Conservation (phyloP, 2,329 filamentous ascomycete species). For the Ophiostoma ips region DNA sequence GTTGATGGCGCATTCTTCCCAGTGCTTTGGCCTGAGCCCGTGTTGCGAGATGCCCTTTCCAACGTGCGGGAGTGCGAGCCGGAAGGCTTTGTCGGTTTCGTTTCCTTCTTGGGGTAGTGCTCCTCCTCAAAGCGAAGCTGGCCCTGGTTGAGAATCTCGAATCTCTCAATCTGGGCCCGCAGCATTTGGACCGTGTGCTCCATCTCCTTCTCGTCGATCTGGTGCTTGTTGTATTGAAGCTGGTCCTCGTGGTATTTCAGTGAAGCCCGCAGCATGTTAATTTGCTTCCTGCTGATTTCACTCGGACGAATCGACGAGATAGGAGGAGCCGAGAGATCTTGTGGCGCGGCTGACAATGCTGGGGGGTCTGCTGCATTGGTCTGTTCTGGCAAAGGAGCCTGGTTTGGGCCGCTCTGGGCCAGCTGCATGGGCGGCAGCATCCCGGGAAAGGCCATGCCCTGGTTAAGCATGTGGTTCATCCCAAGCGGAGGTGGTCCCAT, state of each 20-base stretch:
- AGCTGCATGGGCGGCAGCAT: not conserved
- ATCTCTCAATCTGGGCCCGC: slow-evolving; percentile 22
- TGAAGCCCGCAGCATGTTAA: slow-evolving; percentile 35
- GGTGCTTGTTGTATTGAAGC: slow-evolving; percentile 46
- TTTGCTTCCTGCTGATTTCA: slow-evolving; percentile 46
- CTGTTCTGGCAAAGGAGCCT: not conserved
- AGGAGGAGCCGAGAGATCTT: slow-evolving; percentile 25
- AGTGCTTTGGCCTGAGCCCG: not conserved
- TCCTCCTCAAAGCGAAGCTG: slow-evolving; percentile 33
- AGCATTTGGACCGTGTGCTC: slow-evolving; percentile 31
- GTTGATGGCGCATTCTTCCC: slow-evolving; percentile 5
- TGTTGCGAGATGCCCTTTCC: not conserved
- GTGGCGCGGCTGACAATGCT: slow-evolving; percentile 10
- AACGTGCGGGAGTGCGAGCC: slow-evolving; percentile 5
- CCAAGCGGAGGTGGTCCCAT: slow-evolving; percentile 14
- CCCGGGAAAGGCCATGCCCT: slow-evolving; percentile 1
- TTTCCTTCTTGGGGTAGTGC: slow-evolving; percentile 24
- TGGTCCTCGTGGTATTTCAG: slow-evolving; percentile 45
- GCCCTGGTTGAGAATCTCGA: slow-evolving; percentile 31
- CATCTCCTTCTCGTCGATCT: slow-evolving; percentile 43
- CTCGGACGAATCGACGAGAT: slow-evolving; percentile 46
- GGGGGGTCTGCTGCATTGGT: not conserved
- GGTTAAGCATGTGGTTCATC: slow-evolving; percentile 13
- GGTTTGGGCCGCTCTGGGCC: not conserved
- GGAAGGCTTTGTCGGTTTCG: slow-evolving; percentile 14